These are phyloP conservation scores for Epipyxis sp. DNA, from an alignment of 108 stramenopile species.

Conservation along the genomic window DNA sequence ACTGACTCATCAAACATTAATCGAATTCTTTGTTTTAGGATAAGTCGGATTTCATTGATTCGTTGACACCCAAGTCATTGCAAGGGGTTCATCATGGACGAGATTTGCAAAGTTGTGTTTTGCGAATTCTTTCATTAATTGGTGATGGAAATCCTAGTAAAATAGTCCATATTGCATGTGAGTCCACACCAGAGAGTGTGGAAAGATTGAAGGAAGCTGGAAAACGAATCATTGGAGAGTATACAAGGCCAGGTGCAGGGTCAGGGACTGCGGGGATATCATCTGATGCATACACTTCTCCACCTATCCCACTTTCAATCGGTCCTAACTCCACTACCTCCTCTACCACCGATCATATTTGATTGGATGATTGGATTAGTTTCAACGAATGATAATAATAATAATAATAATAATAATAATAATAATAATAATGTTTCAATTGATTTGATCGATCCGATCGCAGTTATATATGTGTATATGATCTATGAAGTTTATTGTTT, in stretches of 20 bases:
- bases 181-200: conserved; percentile 10
- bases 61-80: not conserved
- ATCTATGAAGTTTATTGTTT: no score
- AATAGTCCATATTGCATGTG: conserved; percentile 24
- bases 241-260: not conserved
- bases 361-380: not conserved
- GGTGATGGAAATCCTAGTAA: conserved; percentile 4
- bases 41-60: conserved; percentile 15
- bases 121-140: not conserved
- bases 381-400: not conserved
- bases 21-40: no score
- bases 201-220: not conserved
- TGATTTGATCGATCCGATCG: no score
- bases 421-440: no score
- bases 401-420: not conserved
- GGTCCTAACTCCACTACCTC: not conserved
- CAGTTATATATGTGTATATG: no score
- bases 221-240: not conserved
- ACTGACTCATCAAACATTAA: no score
- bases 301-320: not conserved
- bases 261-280: no score
- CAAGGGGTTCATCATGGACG: no score
- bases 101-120: not conserved
- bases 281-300: not conserved
- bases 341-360: not conserved